Conservation (phyloP, 176 grass and related monocot genomes). For the Ensete glaucum region DNA sequence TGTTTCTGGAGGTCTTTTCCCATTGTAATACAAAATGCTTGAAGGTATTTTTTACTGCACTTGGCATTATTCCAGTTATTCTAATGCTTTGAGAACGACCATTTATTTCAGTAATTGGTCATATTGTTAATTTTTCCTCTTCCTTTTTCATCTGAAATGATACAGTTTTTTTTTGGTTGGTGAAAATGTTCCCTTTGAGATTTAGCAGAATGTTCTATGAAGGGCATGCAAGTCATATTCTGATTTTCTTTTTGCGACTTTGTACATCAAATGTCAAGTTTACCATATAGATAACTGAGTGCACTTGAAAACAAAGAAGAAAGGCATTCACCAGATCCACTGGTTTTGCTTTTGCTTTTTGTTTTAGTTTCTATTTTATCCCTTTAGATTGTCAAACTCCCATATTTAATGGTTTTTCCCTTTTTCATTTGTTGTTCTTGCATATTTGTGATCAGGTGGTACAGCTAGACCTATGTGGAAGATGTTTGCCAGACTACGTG, state of each 20-base stretch:
- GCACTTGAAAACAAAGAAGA: background rate
- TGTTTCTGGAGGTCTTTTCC: conserved; percentile 53
- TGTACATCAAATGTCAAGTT: background rate
- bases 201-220: background rate
- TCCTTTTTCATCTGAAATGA: background rate
- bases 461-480: conserved; percentile 78
- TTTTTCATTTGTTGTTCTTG: background rate
- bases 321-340: background rate
- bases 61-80: background rate
- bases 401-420: background rate
- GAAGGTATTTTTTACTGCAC: conserved; percentile 36
- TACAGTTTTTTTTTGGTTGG: background rate
- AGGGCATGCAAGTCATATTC: background rate
- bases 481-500: conserved; percentile 81
- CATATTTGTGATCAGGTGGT: conserved; percentile 46
- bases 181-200: background rate
- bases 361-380: background rate
- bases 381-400: background rate
- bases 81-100: background rate
- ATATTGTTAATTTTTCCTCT: background rate
- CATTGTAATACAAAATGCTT: conserved; percentile 40
- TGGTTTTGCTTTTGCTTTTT: background rate
- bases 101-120: background rate
- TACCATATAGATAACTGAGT: background rate
- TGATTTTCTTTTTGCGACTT: background rate